Percentiles rank a stretch among this genome's conserved stretches.
Evolutionary conservation across 2,329 filamentous ascomycete species (phyloP).

Genomic region (Fusarium xylarioides): DNA sequence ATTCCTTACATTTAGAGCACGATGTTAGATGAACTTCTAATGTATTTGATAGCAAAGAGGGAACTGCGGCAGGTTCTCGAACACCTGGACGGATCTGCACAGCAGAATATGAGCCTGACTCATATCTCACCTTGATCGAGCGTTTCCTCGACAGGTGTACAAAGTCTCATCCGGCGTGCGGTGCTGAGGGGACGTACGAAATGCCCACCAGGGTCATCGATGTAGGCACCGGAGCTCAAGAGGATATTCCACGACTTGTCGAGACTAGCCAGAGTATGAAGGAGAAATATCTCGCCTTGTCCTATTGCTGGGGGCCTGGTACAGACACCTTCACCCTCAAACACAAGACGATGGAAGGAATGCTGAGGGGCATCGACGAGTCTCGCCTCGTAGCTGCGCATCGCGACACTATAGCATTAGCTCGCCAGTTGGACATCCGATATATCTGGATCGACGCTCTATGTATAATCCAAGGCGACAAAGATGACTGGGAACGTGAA

Average conservation of each 20-base stretch:
- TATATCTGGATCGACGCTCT: constrained; percentile 6
- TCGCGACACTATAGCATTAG: background rate
- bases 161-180: background rate
- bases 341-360: background rate
- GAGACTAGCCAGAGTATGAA: background rate
- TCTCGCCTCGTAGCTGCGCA: background rate
- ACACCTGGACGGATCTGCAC: background rate
- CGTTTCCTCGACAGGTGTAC: background rate
- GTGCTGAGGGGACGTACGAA: background rate
- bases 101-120: background rate
- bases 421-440: background rate
- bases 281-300: background rate
- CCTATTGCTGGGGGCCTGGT: constrained; percentile 14
- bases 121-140: background rate
- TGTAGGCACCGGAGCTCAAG: background rate
- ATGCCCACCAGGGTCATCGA: constrained; percentile 14
- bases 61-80: background rate
- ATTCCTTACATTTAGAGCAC: rapidly evolving
- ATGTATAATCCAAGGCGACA: background rate
- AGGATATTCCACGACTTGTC: background rate
- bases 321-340: constrained; percentile 12
- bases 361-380: background rate
- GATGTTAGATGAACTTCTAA: background rate
- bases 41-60: background rate
- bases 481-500: background rate